phyloP scores from a whole-genome alignment of 2,329 filamentous ascomycete genomes.

The Scleromitrula shiraiana region DNA sequence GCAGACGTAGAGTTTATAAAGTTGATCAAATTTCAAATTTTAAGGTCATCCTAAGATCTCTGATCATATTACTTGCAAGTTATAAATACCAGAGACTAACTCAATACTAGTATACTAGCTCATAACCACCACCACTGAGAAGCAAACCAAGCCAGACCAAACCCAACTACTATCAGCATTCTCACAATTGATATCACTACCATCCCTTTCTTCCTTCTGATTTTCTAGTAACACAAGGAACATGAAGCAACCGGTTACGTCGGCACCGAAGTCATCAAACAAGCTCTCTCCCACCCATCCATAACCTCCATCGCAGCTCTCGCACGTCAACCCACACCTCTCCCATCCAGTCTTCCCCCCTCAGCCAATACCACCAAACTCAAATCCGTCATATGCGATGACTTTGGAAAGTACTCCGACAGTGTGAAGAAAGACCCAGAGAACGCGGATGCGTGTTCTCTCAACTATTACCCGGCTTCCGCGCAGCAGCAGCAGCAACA shows the following conservation, averaged over 20 bases:
- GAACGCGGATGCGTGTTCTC: conserved; percentile 30
- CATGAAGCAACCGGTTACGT: conserved; percentile 31
- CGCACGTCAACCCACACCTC: conserved; percentile 18
- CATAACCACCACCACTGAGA: too few relatives aligned
- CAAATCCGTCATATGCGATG: conserved; percentile 29
- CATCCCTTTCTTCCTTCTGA: too few relatives aligned
- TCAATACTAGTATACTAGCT: too few relatives aligned
- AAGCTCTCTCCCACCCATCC: conserved; percentile 25
- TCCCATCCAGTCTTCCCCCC: not conserved
- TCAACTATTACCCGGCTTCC: conserved; percentile 26
- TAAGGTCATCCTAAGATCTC: too few relatives aligned
- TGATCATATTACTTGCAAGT: too few relatives aligned
- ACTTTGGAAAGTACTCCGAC: conserved; percentile 29
- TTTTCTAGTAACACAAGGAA: too few relatives aligned
- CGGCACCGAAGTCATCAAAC: conserved; percentile 30
- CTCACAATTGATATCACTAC: too few relatives aligned
- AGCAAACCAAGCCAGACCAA: too few relatives aligned
- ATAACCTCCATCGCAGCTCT: conserved; percentile 29
- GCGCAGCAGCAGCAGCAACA: not conserved
- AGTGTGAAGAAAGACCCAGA: conserved; percentile 26
- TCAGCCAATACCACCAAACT: conserved; percentile 23
- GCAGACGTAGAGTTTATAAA: too few relatives aligned
- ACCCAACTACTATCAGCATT: too few relatives aligned
- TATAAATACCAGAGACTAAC: too few relatives aligned
- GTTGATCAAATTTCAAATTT: too few relatives aligned